Conservation (phyloP, 306 rosid genomes). For the Sphenostylis stenocarpa region DNA sequence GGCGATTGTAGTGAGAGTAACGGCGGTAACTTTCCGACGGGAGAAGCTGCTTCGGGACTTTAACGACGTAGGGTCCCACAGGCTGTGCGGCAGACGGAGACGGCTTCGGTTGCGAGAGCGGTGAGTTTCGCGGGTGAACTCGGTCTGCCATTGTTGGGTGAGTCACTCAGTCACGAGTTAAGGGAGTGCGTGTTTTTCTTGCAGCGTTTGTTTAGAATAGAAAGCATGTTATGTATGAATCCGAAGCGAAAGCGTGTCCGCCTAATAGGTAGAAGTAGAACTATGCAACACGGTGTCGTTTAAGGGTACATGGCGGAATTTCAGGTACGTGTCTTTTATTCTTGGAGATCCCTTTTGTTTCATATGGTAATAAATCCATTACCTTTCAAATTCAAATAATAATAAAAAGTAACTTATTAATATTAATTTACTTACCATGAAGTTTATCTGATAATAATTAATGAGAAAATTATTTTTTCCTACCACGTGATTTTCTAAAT, state of each 20-base stretch:
- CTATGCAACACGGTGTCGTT: not conserved
- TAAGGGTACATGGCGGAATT: not conserved
- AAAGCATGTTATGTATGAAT: not conserved
- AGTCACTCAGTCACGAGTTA: not conserved
- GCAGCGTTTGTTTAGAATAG: not conserved
- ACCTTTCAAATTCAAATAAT: not conserved
- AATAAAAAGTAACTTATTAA: too few species aligned
- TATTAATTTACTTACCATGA: too few species aligned
- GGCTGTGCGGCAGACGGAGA: not conserved
- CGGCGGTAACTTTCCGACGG: constrained; percentile 62
- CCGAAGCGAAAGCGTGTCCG: not conserved
- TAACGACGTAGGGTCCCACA: constrained; percentile 60
- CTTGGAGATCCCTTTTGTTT: not conserved
- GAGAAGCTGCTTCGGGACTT: constrained; percentile 69
- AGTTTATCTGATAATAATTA: too few species aligned
- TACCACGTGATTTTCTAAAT: too few species aligned
- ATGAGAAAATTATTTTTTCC: too few species aligned
- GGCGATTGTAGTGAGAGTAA: constrained; percentile 38
- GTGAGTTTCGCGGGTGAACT: constrained; percentile 50
- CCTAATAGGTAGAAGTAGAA: not conserved
- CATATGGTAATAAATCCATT: not conserved
- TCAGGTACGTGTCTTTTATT: not conserved
- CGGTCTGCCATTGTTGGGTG: constrained; percentile 63
- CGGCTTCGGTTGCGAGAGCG: constrained; percentile 4
- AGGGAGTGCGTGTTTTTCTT: not conserved